Percentiles rank a stretch among this genome's conserved stretches.
These are phyloP conservation scores for Wickerhamomyces canadensis DNA, from an alignment of 805 yeast genomes.

Conservation along the genomic window DNA sequence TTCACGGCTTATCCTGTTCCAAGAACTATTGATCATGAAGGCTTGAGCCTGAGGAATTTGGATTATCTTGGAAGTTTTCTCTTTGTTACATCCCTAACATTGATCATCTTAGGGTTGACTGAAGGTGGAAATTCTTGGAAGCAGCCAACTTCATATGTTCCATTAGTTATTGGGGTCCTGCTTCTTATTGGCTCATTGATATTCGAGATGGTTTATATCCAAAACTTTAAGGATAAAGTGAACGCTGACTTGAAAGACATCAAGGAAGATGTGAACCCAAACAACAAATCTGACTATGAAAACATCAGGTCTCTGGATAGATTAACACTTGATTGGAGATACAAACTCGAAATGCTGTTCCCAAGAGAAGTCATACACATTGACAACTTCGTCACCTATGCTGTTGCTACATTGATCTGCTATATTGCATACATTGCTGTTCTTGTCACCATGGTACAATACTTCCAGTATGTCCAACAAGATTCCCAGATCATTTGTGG, in stretches of 20 bases:
- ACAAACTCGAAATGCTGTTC: conserved; percentile 19
- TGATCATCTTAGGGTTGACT: conserved; percentile 38
- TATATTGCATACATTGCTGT: conserved; percentile 18
- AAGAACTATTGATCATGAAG: conserved; percentile 17
- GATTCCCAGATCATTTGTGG: conserved; percentile 31
- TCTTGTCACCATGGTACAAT: conserved; percentile 23
- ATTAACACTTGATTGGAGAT: conserved; percentile 10
- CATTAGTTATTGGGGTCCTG: conserved; percentile 34
- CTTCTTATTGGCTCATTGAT: conserved; percentile 22
- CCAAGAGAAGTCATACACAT: conserved; percentile 25
- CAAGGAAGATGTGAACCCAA: conserved; percentile 1
- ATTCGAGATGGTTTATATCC: conserved; percentile 27
- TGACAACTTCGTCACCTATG: conserved; percentile 21
- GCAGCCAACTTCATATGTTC: conserved; percentile 35
- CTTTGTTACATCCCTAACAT: conserved; percentile 29
- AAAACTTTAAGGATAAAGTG: conserved; percentile 9
- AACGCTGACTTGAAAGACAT: conserved; percentile 4
- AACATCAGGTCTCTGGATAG: neutral
- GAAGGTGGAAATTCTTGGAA: conserved; percentile 42
- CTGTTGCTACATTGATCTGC: conserved; percentile 16
- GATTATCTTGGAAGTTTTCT: conserved; percentile 31
- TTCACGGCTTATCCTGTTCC: conserved; percentile 28
- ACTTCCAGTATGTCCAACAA: conserved; percentile 22
- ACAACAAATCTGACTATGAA: neutral
- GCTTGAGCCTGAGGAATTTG: conserved; percentile 21